Percentiles rank a stretch among this genome's conserved stretches.
These are phyloP conservation scores for Pseudomonodictys pantanalensis DNA, from an alignment of 495 filamentous ascomycete species.

Conservation along the genomic window DNA sequence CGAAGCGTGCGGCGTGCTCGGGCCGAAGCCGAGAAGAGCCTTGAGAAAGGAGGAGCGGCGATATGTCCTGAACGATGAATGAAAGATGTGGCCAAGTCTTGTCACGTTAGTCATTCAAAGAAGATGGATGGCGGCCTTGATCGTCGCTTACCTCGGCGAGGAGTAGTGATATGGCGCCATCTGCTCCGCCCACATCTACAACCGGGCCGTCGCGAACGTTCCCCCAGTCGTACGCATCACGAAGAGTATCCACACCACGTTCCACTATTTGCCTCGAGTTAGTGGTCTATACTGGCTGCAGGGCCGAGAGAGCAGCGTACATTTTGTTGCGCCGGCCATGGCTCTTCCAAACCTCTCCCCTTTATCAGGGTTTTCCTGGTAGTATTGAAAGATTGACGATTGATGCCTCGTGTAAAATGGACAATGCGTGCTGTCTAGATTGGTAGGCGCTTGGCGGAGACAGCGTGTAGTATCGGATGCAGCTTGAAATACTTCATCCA, in stretches of 20 bases:
- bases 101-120: background rate
- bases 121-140: background rate
- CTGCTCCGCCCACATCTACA: slow-evolving; percentile 30
- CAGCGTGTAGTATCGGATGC: slow-evolving; percentile 20
- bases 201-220: slow-evolving; percentile 12
- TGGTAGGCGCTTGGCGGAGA: slow-evolving; percentile 15
- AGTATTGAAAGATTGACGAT: slow-evolving; percentile 35
- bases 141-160: background rate
- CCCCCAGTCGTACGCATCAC: slow-evolving; percentile 31
- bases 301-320: background rate
- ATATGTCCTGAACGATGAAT: slow-evolving; percentile 36
- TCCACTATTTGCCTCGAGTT: background rate
- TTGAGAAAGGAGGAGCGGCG: slow-evolving; percentile 28
- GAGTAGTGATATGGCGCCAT: background rate
- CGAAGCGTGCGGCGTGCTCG: slow-evolving; percentile 28
- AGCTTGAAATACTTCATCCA: slow-evolving; percentile 41
- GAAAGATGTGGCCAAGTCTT: slow-evolving; percentile 33
- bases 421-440: slow-evolving; percentile 7
- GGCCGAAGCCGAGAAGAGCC: slow-evolving; percentile 10
- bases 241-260: slow-evolving; percentile 15
- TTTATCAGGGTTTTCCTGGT: slow-evolving; percentile 29
- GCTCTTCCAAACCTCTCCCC: slow-evolving; percentile 24
- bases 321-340: slow-evolving; percentile 32
- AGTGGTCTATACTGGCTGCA: background rate
- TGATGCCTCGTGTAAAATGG: slow-evolving; percentile 35